A percentile compares a stretch with the other conserved stretches of the same genome.
Conservation (phyloP, 208 protist species). For the Spironucleus salmonicida region DNA sequence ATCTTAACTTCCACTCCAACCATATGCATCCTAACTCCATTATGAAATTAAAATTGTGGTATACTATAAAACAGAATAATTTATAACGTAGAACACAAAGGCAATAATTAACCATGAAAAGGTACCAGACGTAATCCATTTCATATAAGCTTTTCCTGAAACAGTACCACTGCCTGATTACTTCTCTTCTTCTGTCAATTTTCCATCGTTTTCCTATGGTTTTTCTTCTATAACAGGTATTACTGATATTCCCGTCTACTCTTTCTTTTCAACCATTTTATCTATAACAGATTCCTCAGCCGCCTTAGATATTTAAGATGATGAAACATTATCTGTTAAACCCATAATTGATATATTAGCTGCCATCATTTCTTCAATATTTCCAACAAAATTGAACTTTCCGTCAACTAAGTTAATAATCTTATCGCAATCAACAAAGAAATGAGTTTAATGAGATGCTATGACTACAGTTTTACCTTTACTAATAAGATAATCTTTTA, state of each 20-base stretch:
- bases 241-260: not conserved
- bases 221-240: not conserved
- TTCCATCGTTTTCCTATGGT: not conserved
- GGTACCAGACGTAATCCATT: not conserved
- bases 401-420: not conserved
- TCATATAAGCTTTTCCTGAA: not conserved
- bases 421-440: not conserved
- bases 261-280: no score
- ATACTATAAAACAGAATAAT: not conserved
- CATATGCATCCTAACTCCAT: not conserved
- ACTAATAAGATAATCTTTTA: slow-evolving; percentile 31
- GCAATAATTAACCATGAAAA: not conserved
- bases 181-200: not conserved
- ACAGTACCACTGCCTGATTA: not conserved
- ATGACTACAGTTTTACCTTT: slow-evolving; percentile 45
- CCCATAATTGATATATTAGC: not conserved
- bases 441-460: slow-evolving; percentile 44
- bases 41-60: not conserved
- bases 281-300: no score
- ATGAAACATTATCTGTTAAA: not conserved
- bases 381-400: not conserved
- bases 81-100: not conserved
- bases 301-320: not conserved
- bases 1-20: not conserved
- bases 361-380: not conserved